These are phyloP conservation scores for Picea abies DNA, from an alignment of 83 land plant genomes.

Conservation along the genomic window DNA sequence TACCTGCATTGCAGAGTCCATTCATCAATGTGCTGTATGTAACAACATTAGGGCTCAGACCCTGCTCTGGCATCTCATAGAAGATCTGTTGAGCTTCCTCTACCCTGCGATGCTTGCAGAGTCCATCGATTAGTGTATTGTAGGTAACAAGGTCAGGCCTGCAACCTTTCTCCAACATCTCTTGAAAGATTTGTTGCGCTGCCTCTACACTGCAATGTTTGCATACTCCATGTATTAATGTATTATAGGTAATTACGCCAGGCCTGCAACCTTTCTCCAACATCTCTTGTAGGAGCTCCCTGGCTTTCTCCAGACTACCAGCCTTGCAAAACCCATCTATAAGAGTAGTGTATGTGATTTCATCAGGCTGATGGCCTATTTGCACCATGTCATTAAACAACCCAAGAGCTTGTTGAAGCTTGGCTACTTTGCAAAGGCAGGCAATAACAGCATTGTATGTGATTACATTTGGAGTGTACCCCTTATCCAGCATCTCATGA, in stretches of 20 bases:
- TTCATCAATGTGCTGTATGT: constrained; percentile 26
- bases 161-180: constrained; percentile 38
- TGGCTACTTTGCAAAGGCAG: constrained; percentile 30
- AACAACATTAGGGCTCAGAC: neutral
- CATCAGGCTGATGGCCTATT: constrained; percentile 24
- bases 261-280: no score
- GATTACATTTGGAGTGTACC: constrained; percentile 8
- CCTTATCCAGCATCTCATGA: constrained; percentile 10
- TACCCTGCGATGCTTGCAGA: constrained; percentile 6
- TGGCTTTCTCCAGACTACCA: constrained; percentile 36
- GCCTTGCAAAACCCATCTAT: constrained; percentile 37
- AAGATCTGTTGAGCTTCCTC: constrained; percentile 5
- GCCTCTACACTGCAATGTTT: constrained; percentile 32
- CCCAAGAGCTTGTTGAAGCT: constrained; percentile 19
- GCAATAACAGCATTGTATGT: constrained; percentile 28
- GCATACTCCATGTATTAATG: neutral
- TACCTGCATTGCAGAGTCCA: constrained; percentile 50
- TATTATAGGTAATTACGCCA: constrained; percentile 19
- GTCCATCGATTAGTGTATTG: constrained; percentile 25
- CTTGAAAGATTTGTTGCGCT: constrained; percentile 41
- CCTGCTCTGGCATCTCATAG: neutral
- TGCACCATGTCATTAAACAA: constrained; percentile 31
- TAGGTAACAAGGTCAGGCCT: constrained; percentile 55
- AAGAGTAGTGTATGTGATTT: constrained; percentile 31
- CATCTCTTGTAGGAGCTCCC: constrained; percentile 28